These are phyloP conservation scores for Medakamo hakoo DNA, from an alignment of 139 green algal genomes.

Conservation along the genomic window DNA sequence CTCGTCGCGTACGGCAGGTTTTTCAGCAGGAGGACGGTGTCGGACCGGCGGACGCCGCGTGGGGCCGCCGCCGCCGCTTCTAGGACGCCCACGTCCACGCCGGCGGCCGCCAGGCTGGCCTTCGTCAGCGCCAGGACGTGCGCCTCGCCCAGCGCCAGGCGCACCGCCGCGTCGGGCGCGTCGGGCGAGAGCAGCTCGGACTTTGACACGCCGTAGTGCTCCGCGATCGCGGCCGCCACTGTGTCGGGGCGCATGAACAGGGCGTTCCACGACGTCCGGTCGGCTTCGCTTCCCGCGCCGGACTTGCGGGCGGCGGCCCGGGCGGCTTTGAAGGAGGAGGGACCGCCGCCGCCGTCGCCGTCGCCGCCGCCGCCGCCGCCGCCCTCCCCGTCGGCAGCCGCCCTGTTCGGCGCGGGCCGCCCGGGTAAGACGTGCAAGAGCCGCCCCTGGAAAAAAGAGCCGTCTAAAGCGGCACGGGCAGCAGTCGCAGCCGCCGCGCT, in stretches of 20 bases:
- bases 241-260: slow-evolving; percentile 97
- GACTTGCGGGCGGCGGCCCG: not conserved
- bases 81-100: slow-evolving; percentile 53
- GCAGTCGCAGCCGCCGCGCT: slow-evolving; percentile 48
- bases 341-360: not conserved
- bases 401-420: slow-evolving; percentile 19
- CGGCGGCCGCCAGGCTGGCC: slow-evolving; percentile 41
- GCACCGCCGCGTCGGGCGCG: slow-evolving; percentile 36
- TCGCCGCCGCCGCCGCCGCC: slow-evolving; percentile 7
- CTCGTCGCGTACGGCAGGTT: slow-evolving; percentile 77
- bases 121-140: slow-evolving; percentile 89
- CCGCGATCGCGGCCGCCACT: slow-evolving; percentile 76
- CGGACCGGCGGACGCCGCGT: slow-evolving; percentile 35
- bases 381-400: slow-evolving; percentile 1
- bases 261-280: slow-evolving; percentile 78
- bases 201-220: slow-evolving; percentile 76
- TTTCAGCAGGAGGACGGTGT: slow-evolving; percentile 75
- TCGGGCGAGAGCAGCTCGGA: slow-evolving; percentile 62
- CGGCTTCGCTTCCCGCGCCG: slow-evolving; percentile 34
- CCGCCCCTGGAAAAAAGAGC: slow-evolving; percentile 70
- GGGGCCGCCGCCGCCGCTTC: slow-evolving; percentile 50
- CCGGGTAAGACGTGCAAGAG: slow-evolving; percentile 87
- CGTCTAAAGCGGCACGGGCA: slow-evolving; percentile 47
- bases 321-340: slow-evolving; percentile 30
- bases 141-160: slow-evolving; percentile 87